Percentiles rank a stretch among this genome's conserved stretches.
These are phyloP conservation scores for Cytospora piceae DNA, from an alignment of 2,329 filamentous ascomycete genomes.

Conservation along the genomic window DNA sequence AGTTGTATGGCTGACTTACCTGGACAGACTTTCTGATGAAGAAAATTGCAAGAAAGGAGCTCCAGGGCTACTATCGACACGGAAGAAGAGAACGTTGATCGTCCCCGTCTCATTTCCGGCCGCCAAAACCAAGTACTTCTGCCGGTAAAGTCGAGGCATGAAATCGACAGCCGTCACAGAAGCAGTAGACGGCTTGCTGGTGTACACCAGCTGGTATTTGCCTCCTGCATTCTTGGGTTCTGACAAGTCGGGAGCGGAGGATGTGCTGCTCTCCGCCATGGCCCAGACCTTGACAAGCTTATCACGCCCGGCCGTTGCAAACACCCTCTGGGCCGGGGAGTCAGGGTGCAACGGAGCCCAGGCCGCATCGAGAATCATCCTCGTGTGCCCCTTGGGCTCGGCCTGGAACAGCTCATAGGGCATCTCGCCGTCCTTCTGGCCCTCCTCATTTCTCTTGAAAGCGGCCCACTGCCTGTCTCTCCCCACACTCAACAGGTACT, in stretches of 20 bases:
- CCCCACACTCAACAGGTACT: conserved; percentile 81
- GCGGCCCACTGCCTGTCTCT: conserved; percentile 90
- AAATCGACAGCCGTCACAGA: conserved; percentile 77
- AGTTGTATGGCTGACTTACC: conserved; percentile 16
- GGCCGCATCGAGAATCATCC: conserved; percentile 89
- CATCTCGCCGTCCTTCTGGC: conserved; percentile 37
- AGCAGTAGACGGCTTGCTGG: conserved; percentile 35
- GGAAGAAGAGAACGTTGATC: conserved; percentile 49
- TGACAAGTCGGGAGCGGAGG: conserved; percentile 55
- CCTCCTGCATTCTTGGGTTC: conserved; percentile 35
- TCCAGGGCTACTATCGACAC: conserved; percentile 38
- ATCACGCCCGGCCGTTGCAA: conserved; percentile 89
- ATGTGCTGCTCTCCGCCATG: conserved; percentile 42
- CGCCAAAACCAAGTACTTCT: conserved; percentile 49
- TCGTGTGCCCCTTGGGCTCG: conserved; percentile 82
- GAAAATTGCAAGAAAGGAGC: conserved; percentile 48
- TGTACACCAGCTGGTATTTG: not conserved
- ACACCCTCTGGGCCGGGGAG: conserved; percentile 51
- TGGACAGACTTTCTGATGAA: conserved; percentile 11
- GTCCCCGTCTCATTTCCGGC: conserved; percentile 61
- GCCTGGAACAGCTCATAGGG: conserved; percentile 63
- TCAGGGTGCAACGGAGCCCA: conserved; percentile 67
- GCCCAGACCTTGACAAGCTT: conserved; percentile 79
- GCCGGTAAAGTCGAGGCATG: conserved; percentile 42
- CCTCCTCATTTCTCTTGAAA: conserved; percentile 59